Percentiles rank a stretch among this genome's conserved stretches.
Conservation (phyloP, 2,329 filamentous ascomycete species). For the Monosporascus sp. region DNA sequence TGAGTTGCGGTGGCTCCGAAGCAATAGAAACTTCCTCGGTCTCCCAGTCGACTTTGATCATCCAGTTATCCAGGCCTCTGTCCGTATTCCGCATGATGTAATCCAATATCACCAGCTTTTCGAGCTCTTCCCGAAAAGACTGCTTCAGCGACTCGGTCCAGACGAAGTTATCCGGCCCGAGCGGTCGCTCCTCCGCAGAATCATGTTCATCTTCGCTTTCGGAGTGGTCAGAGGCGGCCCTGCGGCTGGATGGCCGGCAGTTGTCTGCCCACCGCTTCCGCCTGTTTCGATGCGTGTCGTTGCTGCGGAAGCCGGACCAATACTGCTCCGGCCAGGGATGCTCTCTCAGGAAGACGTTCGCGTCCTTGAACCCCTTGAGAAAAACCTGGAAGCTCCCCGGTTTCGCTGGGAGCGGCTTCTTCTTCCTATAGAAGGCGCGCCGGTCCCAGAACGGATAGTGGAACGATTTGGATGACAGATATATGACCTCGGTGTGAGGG, state of each 20-base stretch:
- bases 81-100: conserved; percentile 99
- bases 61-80: conserved; percentile 96
- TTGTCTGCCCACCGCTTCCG: conserved; percentile 75
- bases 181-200: conserved; percentile 29
- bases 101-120: conserved; percentile 94
- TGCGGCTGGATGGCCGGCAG: conserved; percentile 59
- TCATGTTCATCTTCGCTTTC: conserved; percentile 49
- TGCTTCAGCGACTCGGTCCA: conserved; percentile 90
- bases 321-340: conserved; percentile 96
- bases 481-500: conserved; percentile 93
- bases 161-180: conserved; percentile 56
- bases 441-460: conserved; percentile 98
- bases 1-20: conserved; percentile 69
- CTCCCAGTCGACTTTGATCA: conserved; percentile 93
- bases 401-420: conserved; percentile 82
- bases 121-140: conserved; percentile 88
- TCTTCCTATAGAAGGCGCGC: conserved; percentile 79
- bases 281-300: conserved; percentile 61
- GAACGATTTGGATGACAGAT: conserved; percentile 92
- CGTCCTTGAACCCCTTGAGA: conserved; percentile 93
- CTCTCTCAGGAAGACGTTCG: conserved; percentile 90
- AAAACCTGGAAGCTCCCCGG: conserved; percentile 97
- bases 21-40: conserved; percentile 78
- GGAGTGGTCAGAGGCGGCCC: conserved; percentile 31
- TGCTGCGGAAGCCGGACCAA: conserved; percentile 63